Evolutionary conservation across 805 yeast species (phyloP).

Genomic region (Priceomyces fermenticarens): DNA sequence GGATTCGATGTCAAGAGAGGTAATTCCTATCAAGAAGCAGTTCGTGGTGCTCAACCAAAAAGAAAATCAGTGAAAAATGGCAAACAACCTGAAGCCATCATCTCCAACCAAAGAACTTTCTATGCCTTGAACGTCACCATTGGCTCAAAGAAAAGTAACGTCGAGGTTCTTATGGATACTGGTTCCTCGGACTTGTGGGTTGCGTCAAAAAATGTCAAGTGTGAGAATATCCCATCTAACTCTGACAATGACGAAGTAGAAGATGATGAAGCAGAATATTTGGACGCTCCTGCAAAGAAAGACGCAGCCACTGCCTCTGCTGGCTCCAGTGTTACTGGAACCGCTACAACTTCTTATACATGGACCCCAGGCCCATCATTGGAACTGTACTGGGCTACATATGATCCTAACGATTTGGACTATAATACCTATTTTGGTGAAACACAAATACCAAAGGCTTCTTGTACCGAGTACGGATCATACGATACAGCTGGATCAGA

Average conservation of each 20-base stretch:
- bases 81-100: not conserved
- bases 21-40: too few relatives aligned
- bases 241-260: conserved; percentile 23
- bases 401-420: not conserved
- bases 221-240: conserved; percentile 7
- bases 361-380: too few relatives aligned
- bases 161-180: conserved; percentile 29
- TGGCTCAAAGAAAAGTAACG: conserved; percentile 17
- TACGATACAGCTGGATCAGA: conserved; percentile 30
- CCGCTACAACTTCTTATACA: too few relatives aligned
- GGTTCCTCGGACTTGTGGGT: conserved; percentile 35
- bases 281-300: conserved; percentile 9
- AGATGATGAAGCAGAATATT: conserved; percentile 36
- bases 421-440: conserved; percentile 19
- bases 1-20: too few relatives aligned
- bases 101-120: conserved; percentile 14
- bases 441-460: conserved; percentile 16
- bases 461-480: conserved; percentile 37
- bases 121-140: conserved; percentile 24
- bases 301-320: not conserved
- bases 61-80: too few relatives aligned
- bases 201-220: conserved; percentile 27
- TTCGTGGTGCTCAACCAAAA: too few relatives aligned
- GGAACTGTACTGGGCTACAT: too few relatives aligned
- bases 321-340: too few relatives aligned